phyloP scores from a whole-genome alignment of 2,329 filamentous ascomycete genomes.

The Fusarium fujikuroi region DNA sequence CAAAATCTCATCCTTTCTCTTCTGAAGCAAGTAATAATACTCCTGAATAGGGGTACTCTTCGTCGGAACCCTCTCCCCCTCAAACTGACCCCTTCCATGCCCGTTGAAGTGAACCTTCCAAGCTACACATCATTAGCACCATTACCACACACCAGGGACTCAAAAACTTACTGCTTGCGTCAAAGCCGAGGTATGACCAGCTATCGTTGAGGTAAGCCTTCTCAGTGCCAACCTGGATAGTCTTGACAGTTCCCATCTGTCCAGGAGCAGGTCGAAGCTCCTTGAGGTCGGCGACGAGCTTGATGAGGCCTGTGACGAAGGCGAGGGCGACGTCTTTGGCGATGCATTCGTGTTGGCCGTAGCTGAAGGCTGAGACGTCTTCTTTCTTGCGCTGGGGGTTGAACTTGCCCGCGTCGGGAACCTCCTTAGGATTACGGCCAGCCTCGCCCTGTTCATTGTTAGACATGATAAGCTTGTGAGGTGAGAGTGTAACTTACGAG shows the following conservation, averaged over 20 bases:
- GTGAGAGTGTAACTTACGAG: slow-evolving; percentile 47
- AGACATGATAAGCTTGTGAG: background rate
- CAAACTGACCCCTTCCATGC: slow-evolving; percentile 49
- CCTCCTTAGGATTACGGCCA: slow-evolving; percentile 52
- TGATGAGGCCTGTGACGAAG: slow-evolving; percentile 56
- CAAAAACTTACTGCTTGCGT: slow-evolving; percentile 57
- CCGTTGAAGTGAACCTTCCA: slow-evolving; percentile 54
- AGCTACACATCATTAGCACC: slow-evolving; percentile 41
- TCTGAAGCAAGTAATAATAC: slow-evolving; percentile 51
- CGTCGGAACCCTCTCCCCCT: slow-evolving; percentile 46
- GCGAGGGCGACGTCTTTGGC: slow-evolving; percentile 54
- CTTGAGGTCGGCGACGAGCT: slow-evolving; percentile 56
- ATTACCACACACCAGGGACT: rapidly evolving
- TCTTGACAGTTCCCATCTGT: slow-evolving; percentile 58
- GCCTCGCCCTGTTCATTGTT: slow-evolving; percentile 49
- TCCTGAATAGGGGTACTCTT: slow-evolving; percentile 43
- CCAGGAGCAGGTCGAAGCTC: slow-evolving; percentile 58
- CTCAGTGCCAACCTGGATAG: slow-evolving; percentile 52
- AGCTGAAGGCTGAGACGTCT: slow-evolving; percentile 57
- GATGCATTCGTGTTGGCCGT: slow-evolving; percentile 59
- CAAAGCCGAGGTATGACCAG: slow-evolving; percentile 58
- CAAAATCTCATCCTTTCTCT: slow-evolving; percentile 46
- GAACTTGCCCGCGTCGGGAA: slow-evolving; percentile 54
- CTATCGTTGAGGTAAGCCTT: slow-evolving; percentile 59
- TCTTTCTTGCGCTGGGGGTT: slow-evolving; percentile 54